Conservation (phyloP, 169 alveolate genomes). For the Plasmodium sp. region DNA sequence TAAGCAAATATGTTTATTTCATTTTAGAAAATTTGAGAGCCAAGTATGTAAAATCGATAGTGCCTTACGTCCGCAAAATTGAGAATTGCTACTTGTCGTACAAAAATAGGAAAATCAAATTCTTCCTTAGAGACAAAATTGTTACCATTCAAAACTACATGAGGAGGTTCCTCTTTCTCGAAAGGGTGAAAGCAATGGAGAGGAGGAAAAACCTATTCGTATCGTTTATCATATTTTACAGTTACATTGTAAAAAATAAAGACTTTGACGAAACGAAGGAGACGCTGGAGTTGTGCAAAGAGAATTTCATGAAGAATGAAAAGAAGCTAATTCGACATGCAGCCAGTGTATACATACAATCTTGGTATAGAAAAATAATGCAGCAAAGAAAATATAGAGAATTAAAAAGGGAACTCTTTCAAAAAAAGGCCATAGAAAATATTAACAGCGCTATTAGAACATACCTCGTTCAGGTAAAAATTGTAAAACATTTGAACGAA, state of each 20-base stretch:
- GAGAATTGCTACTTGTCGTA: constrained; percentile 40
- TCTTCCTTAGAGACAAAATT: constrained; percentile 37
- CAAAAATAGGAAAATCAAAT: constrained; percentile 27
- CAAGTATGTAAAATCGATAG: constrained; percentile 34
- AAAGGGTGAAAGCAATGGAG: constrained; percentile 14
- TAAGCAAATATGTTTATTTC: constrained; percentile 42
- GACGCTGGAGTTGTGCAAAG: constrained; percentile 35
- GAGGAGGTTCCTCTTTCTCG: constrained; percentile 23
- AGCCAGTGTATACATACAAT: constrained; percentile 69
- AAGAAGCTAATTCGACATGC: constrained; percentile 63
- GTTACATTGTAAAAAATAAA: constrained; percentile 43
- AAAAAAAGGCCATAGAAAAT: constrained; percentile 42
- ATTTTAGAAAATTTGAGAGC: constrained; percentile 48
- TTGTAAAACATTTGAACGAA: constrained; percentile 27
- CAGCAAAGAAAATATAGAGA: constrained; percentile 68
- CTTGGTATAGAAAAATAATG: constrained; percentile 71
- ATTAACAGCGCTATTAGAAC: constrained; percentile 41
- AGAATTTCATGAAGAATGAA: constrained; percentile 56
- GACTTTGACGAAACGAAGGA: constrained; percentile 44
- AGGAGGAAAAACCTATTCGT: constrained; percentile 43
- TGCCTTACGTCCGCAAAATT: constrained; percentile 21
- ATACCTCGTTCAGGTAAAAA: constrained; percentile 40
- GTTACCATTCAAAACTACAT: constrained; percentile 52
- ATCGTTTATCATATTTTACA: constrained; percentile 63
- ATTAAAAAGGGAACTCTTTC: constrained; percentile 20